Conservation (phyloP, 495 filamentous ascomycete genomes). For the Thozetella sp. region DNA sequence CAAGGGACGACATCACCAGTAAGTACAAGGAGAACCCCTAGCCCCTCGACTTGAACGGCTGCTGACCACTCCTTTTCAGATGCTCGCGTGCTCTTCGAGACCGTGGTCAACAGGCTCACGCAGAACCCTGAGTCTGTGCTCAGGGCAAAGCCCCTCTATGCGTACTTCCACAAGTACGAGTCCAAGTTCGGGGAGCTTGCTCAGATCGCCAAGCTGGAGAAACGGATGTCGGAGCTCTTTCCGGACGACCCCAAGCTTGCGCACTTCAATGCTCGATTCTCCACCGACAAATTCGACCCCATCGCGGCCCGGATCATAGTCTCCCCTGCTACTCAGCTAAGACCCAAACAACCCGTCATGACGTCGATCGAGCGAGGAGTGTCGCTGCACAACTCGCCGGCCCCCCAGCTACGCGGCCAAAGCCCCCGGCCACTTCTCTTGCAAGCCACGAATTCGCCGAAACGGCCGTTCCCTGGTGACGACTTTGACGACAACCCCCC, state of each 20-base stretch:
- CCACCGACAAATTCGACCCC: slow-evolving; percentile 59
- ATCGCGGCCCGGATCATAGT: slow-evolving; percentile 79
- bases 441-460: slow-evolving; percentile 69
- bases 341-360: slow-evolving; percentile 55
- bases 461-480: slow-evolving; percentile 68
- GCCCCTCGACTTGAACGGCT: neutral
- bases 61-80: slow-evolving; percentile 53
- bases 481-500: slow-evolving; percentile 78
- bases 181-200: slow-evolving; percentile 89
- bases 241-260: slow-evolving; percentile 79
- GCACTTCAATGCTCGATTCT: slow-evolving; percentile 76
- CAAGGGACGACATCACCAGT: slow-evolving; percentile 91
- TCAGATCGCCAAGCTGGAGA: slow-evolving; percentile 87
- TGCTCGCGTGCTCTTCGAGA: slow-evolving; percentile 93
- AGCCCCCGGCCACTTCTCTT: slow-evolving; percentile 53
- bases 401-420: slow-evolving; percentile 27
- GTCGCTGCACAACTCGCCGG: slow-evolving; percentile 58
- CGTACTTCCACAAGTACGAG: slow-evolving; percentile 92
- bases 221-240: slow-evolving; percentile 88
- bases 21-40: slow-evolving; percentile 36
- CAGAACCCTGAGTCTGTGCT: slow-evolving; percentile 68
- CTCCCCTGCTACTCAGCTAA: slow-evolving; percentile 74
- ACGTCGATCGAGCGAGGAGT: slow-evolving; percentile 52
- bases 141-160: slow-evolving; percentile 82
- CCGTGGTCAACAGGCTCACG: slow-evolving; percentile 76